These are phyloP conservation scores for Sechiopsis laciniata DNA, from an alignment of 306 rosid genomes.

Conservation along the genomic window DNA sequence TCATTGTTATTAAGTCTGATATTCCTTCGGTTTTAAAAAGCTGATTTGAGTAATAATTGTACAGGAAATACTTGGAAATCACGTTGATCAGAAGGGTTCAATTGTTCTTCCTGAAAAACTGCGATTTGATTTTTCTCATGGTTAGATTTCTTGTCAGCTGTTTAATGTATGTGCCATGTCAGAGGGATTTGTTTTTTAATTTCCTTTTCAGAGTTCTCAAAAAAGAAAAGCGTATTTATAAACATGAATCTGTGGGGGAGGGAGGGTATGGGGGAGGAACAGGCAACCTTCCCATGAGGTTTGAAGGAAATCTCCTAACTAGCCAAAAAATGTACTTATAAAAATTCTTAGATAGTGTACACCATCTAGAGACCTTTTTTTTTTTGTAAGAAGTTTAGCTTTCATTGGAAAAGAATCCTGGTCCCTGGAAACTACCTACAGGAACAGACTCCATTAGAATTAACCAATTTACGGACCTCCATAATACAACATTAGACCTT, in stretches of 20 bases:
- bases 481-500: not conserved
- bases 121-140: constrained; percentile 96
- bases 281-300: not conserved
- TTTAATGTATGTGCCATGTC: not conserved
- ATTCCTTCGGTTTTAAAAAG: not conserved
- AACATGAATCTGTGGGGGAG: not conserved
- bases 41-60: constrained; percentile 22
- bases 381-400: not conserved
- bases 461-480: not conserved
- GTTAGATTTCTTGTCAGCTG: constrained; percentile 35
- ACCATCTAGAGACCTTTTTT: not conserved
- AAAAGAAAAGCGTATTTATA: not conserved
- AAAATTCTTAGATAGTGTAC: not conserved
- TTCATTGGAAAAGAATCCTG: not conserved
- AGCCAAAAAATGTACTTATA: not conserved
- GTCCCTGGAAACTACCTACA: not conserved
- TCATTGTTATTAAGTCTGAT: not conserved
- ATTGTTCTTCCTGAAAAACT: constrained; percentile 95
- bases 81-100: constrained; percentile 93
- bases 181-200: not conserved
- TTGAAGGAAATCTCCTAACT: not conserved
- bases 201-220: not conserved
- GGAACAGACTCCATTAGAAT: not conserved
- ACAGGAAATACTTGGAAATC: constrained; percentile 89
- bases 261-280: not conserved